Conservation (phyloP, 305 asterid genomes). For the Fraxinus velutina region DNA sequence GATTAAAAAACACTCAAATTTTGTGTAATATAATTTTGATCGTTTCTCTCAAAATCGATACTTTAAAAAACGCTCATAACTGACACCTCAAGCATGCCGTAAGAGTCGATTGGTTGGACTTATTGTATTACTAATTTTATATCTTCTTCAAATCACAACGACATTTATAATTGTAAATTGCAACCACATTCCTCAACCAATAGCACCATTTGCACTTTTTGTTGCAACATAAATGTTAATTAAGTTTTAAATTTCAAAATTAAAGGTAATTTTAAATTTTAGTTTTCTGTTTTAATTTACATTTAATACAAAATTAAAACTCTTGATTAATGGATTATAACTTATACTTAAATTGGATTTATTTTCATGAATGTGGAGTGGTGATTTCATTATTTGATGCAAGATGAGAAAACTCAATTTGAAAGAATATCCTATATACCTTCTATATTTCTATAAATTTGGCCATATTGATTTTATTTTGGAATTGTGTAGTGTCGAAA, state of each 20-base stretch:
- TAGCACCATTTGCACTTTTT: background rate
- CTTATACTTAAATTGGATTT: background rate
- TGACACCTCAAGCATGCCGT: background rate
- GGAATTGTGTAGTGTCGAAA: background rate
- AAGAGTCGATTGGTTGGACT: background rate
- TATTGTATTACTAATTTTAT: background rate
- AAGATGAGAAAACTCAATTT: background rate
- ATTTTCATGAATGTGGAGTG: background rate
- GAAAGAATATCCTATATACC: background rate
- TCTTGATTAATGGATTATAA: background rate
- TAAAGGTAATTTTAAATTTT: background rate
- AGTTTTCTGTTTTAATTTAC: background rate
- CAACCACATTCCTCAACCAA: background rate
- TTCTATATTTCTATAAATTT: background rate
- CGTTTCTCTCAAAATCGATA: too few species aligned
- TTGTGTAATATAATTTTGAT: background rate
- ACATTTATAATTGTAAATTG: background rate
- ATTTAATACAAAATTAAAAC: background rate
- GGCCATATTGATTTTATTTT: background rate
- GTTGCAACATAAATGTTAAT: background rate
- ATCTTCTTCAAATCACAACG: background rate
- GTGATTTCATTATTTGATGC: background rate
- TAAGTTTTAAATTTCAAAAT: background rate
- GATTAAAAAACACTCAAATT: background rate
- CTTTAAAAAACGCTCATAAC: background rate